Evolutionary conservation across 2,329 filamentous ascomycete species (phyloP).

Genomic region (Stylonectria norvegica): DNA sequence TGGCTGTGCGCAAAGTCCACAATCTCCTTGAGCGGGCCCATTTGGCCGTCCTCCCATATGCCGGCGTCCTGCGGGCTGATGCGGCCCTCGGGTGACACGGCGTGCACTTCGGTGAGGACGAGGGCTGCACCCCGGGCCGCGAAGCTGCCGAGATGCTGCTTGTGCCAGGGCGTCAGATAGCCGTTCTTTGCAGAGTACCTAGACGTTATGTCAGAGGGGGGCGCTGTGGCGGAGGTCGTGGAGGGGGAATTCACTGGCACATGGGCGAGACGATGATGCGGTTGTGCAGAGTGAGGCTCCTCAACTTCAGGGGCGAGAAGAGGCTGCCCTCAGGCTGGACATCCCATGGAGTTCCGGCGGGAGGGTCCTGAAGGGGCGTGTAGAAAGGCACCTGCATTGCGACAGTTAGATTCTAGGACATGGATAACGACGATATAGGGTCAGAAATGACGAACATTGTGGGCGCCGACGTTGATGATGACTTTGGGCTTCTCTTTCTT

Average conservation of each 20-base stretch:
- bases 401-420: background rate
- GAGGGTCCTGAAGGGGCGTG: slow-evolving; percentile 24
- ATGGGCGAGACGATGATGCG: slow-evolving; percentile 46
- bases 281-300: slow-evolving; percentile 43
- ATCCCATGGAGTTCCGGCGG: slow-evolving; percentile 24
- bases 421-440: background rate
- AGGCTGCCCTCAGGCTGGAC: slow-evolving; percentile 27
- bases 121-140: slow-evolving; percentile 50
- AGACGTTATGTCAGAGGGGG: background rate
- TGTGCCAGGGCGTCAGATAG: slow-evolving; percentile 42
- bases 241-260: slow-evolving; percentile 38
- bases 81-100: slow-evolving; percentile 62
- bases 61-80: slow-evolving; percentile 69
- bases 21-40: slow-evolving; percentile 54
- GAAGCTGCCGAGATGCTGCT: slow-evolving; percentile 38
- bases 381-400: slow-evolving; percentile 19
- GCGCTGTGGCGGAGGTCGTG: background rate
- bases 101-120: slow-evolving; percentile 64
- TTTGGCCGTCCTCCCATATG: slow-evolving; percentile 69
- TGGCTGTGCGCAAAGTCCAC: slow-evolving; percentile 63
- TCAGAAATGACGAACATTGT: slow-evolving; percentile 11
- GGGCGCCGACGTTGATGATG: slow-evolving; percentile 20
- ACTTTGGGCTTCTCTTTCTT: slow-evolving; percentile 2
- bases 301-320: slow-evolving; percentile 44
- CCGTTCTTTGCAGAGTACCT: slow-evolving; percentile 38